Base-by-base conservation (phyloP, 495 filamentous ascomycete species). In the Platismatia glauca region DNA sequence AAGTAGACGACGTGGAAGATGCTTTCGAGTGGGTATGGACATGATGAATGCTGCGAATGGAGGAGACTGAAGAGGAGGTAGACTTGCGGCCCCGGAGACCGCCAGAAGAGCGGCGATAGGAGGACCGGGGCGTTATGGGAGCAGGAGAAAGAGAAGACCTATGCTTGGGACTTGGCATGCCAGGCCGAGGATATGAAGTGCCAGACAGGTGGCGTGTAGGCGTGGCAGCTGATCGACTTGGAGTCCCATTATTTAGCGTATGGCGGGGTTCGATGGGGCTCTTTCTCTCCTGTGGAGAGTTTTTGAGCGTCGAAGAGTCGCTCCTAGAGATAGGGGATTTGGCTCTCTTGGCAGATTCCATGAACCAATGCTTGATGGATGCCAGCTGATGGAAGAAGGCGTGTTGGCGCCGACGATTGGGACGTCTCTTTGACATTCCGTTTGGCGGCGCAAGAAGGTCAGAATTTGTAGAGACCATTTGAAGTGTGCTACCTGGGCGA, bases 1-100 rank as follows among this genome's bases (percentile, higher is more conserved):
- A 86, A 60, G 85, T 90, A 33, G 92, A 96, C 13, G 91, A 95
- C 0, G 91, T 92, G 0, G 93, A 97, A 20, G 89, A 94, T 5
- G 94, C 91, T 71, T 96, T 97, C 13, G 91, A 96, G 70, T 96
- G 94, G 33, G 86, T 84, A 70, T 95, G 91, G 58, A 72, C 72
- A 59, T 95, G 90, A 68, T 95, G 91, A 68, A 97, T 89, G 52
- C 89, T 94, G 52, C 93, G 86, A 64, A 97, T 86, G 0, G 91
- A 96, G 20, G 90, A 96, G 27, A 98, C 84, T 13, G 94, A 97
- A 4, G 91, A 96, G 7, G 93, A 97, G 5, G 94, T 97, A 4
- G 93, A 97, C 72, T 96, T 97, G 63, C 94, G 84, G 37, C 94
- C 95, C 46, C 93, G 85, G 24, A 97, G 80, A 48, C 89, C 90